phyloP scores from a whole-genome alignment of 768 basidiomycete genomes.

The Tulasnella sp. region DNA sequence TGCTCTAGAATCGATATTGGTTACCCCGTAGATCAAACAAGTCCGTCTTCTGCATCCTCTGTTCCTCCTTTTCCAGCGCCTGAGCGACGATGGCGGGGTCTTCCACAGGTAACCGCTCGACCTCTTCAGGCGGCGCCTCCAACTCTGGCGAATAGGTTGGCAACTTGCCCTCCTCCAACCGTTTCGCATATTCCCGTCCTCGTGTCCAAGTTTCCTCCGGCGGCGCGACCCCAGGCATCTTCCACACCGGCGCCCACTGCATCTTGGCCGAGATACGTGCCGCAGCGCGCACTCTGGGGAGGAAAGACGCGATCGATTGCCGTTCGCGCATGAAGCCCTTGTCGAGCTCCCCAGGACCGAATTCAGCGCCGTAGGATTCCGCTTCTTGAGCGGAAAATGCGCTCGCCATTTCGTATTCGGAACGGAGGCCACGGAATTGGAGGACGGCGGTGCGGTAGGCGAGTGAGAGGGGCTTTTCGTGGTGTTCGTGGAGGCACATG shows the following conservation, averaged over 20 bases:
- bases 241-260: conserved; percentile 28
- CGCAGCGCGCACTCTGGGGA: conserved; percentile 19
- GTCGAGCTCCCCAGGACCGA: conserved; percentile 48
- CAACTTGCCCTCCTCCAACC: conserved; percentile 58
- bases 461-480: conserved; percentile 49
- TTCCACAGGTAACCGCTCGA: no score
- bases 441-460: conserved; percentile 71
- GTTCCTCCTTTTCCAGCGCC: no score
- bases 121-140: no score
- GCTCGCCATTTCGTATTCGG: conserved; percentile 67
- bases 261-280: conserved; percentile 25
- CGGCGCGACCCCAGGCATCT: background rate
- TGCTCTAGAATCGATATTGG: no score
- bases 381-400: conserved; percentile 73
- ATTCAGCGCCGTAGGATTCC: conserved; percentile 54
- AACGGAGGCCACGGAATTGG: conserved; percentile 80
- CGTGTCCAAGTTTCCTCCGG: conserved; percentile 40
- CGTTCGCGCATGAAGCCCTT: conserved; percentile 50
- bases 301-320: conserved; percentile 46
- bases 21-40: no score
- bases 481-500: conserved; percentile 59
- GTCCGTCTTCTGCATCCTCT: no score
- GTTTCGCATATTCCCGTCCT: conserved; percentile 55
- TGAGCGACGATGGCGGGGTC: no score
- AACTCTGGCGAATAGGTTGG: conserved; percentile 27